Percentiles rank a stretch among this genome's conserved stretches.
Evolutionary conservation across 345 rosid species (phyloP).

Genomic region (Kandelia obovata): DNA sequence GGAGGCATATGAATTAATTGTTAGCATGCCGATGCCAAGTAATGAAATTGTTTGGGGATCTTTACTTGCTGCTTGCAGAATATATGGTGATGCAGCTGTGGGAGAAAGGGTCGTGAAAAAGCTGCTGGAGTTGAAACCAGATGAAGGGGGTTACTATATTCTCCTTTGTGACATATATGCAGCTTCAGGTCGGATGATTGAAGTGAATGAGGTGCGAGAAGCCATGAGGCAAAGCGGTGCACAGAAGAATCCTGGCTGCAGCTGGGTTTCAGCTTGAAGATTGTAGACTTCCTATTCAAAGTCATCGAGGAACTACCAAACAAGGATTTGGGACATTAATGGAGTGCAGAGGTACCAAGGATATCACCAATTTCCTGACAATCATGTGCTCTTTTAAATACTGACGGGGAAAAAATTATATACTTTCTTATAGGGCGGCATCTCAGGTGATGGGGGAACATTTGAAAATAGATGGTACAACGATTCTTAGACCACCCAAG

Average conservation of each 20-base stretch:
- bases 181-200: constrained; percentile 9
- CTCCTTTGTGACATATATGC: constrained; percentile 14
- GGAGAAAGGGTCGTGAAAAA: constrained; percentile 19
- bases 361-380: too few species aligned
- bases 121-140: constrained; percentile 18
- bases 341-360: too few species aligned
- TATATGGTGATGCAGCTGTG: constrained; percentile 11
- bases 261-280: not conserved
- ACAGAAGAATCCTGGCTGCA: constrained; percentile 16
- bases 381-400: too few species aligned
- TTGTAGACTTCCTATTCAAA: not conserved
- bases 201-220: constrained; percentile 10
- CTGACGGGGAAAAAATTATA: too few species aligned
- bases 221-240: constrained; percentile 5
- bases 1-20: constrained; percentile 14
- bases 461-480: too few species aligned
- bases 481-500: too few species aligned
- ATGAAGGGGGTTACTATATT: constrained; percentile 16
- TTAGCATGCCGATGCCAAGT: constrained; percentile 11
- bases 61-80: constrained; percentile 20
- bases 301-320: too few species aligned
- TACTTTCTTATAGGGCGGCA: too few species aligned
- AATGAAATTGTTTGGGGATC: constrained; percentile 20
- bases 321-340: too few species aligned
- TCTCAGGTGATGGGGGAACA: too few species aligned